Evolutionary conservation across 2,329 filamentous ascomycete genomes (phyloP), one percentile per base, ranked within the genome.

Genomic region (Xylariaceae sp.): DNA sequence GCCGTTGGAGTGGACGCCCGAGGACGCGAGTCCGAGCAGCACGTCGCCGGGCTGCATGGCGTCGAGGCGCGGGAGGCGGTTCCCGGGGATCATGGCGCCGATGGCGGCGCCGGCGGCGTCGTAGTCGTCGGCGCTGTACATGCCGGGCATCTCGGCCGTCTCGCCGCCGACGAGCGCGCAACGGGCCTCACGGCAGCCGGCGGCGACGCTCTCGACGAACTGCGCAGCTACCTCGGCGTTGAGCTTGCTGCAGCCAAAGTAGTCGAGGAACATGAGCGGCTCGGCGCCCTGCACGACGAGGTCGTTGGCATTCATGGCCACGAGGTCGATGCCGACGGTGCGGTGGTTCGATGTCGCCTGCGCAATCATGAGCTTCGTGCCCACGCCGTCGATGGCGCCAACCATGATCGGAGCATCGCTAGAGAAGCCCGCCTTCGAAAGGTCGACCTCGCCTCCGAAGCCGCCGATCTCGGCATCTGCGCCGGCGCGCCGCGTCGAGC

Each of bases 301-400:
- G 71, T 99, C 95, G 75, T 99, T 99, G 72, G 98, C 95, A 74
- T 97, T 98, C 94, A 98, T 98, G 65, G 95, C 95, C 3, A 99
- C 95, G 31, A 99, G 84, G 73, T 99, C 95, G 67, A 99, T 92
- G 59, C 95, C 95, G 9, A 99, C 94, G 3, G 93, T 96, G 74
- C 94, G 88, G 76, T 97, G 95, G 77, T 96, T 92, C 67, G 87
- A 84, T 79, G 96, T 90, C 11, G 87, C 85, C 73, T 97, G 94
- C 0, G 95, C 95, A 69, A 99, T 91, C 82, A 96, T 96, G 67
- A 98, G 88, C 79, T 98, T 98, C 45, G 94, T 98, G 58, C 94
- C 95, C 33, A 98, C 92, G 49, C 95, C 95, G 71, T 99, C 95
- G 63, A 97, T 98, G 58, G 92, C 93, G 53, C 91, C 91, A n/a